Percentiles rank a stretch among this genome's conserved stretches.
Conservation (phyloP, 1,284 basidiomycete genomes). For the Lentinus polychrous region DNA sequence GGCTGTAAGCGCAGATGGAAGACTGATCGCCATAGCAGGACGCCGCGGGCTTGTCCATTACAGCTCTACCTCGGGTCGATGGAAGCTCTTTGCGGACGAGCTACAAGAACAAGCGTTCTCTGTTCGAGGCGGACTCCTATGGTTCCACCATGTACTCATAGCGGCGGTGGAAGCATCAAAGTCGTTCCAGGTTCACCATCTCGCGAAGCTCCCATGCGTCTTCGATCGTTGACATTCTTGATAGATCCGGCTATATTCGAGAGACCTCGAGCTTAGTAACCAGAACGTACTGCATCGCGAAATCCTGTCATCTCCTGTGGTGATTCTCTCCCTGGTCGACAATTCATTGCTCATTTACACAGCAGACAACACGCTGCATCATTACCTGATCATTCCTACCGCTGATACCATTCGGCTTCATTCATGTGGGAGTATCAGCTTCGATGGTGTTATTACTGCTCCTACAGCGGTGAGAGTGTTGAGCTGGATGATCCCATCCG, state of each 20-base stretch:
- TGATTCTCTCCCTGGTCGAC: conserved; percentile 88
- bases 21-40: conserved; percentile 91
- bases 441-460: conserved; percentile 84
- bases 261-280: conserved; percentile 86
- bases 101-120: conserved; percentile 87
- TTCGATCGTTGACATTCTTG: conserved; percentile 1
- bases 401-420: conserved; percentile 79
- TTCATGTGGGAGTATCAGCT: conserved; percentile 92
- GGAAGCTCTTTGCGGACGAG: conserved; percentile 86
- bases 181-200: conserved; percentile 59
- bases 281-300: conserved; percentile 83
- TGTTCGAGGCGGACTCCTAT: conserved; percentile 88
- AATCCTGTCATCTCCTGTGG: conserved; percentile 68
- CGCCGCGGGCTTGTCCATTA: conserved; percentile 90
- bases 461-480: conserved; percentile 85
- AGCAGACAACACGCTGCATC: conserved; percentile 90
- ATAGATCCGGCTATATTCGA: conserved; percentile 91
- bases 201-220: neutral
- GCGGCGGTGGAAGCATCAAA: conserved; percentile 82
- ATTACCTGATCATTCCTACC: conserved; percentile 89
- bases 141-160: conserved; percentile 96
- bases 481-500: conserved; percentile 94
- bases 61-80: conserved; percentile 87
- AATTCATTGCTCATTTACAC: conserved; percentile 97
- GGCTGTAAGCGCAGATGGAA: conserved; percentile 85